Base-by-base conservation (phyloP, 805 yeast species). In the Saccharomycopsis amapae region DNA sequence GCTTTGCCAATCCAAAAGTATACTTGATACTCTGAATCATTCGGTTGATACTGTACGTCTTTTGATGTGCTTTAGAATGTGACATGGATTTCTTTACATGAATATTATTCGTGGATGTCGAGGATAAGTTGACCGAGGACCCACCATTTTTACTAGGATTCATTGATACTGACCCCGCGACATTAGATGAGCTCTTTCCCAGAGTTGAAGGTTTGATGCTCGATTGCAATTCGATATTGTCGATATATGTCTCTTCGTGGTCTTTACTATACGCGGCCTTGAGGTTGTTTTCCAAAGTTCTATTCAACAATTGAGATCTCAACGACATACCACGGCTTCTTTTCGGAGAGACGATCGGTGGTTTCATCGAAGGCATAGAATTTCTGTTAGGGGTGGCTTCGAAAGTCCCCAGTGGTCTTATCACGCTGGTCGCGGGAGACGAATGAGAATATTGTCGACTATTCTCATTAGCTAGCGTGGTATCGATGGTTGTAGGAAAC, bases 291-390 rank as follows among this genome's bases (percentile, higher is more conserved):
- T 50, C 53, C 15, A 46, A 35, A 6, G 43, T 50, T 26, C 32
- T 50, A 19, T 46, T 50, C 35, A 50, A 33, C 6, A 50, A 30
- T 36, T 50, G 50, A 4, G 46, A 40, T 15, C 53, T 38, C 17
- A 50, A 33, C 2, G 50, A 46, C 53, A 50, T 50, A 2, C 53
- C 53, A 18, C 53, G 33, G 13, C 34, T 46, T 28, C 53, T 33
- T 32, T 44, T 46, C 17, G 53, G 53, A 5, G 50, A 46, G 3
- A 49, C 40, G 3, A 44, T 34, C 23, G 39, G 48, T 15, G 37
- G 40, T 34, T 31, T 45, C 15, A 9, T 32, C 3, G 23, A 15
- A 15, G 3, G 30, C 44, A 25, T 15, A n/a, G 40, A 15, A 9
- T 20, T 18, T 19, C 40, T 17, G 9, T 37, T 12, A 9, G 30